Percentiles rank a stretch among this genome's conserved stretches.
phyloP scores from a whole-genome alignment of 352 stramenopile species.

The Blastocystis sp. region DNA sequence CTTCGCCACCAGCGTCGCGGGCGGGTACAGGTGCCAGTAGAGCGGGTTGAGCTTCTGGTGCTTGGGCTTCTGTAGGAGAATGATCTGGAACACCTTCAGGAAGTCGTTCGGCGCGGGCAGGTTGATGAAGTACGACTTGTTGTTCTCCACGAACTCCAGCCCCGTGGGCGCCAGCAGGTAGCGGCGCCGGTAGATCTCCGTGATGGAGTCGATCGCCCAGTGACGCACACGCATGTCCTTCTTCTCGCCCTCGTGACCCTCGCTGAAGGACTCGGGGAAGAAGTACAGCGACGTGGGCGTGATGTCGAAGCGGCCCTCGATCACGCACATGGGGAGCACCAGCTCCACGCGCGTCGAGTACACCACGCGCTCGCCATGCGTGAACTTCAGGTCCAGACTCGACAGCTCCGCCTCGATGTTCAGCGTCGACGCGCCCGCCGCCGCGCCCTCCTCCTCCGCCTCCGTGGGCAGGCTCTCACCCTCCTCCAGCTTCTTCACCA shows the following conservation, averaged over 20 bases:
- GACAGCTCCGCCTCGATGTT: constrained; percentile 52
- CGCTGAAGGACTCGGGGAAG: constrained; percentile 62
- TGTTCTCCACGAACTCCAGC: constrained; percentile 54
- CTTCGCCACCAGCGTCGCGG: constrained; percentile 54
- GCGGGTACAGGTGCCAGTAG: constrained; percentile 54
- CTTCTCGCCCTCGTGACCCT: constrained; percentile 57
- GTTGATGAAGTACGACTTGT: constrained; percentile 66
- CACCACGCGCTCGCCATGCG: constrained; percentile 62
- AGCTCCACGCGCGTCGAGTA: constrained; percentile 53
- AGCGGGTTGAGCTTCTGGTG: constrained; percentile 25
- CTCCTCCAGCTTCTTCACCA: constrained; percentile 23
- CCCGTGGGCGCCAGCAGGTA: constrained; percentile 62
- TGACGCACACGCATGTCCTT: constrained; percentile 59
- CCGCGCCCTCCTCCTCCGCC: background rate
- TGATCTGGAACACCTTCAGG: constrained; percentile 62
- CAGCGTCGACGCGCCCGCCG: background rate
- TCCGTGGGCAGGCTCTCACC: constrained; percentile 38
- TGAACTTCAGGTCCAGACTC: constrained; percentile 68
- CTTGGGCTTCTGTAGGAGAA: constrained; percentile 53
- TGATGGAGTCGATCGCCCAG: constrained; percentile 61
- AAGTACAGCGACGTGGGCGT: constrained; percentile 51
- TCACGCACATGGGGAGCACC: constrained; percentile 69
- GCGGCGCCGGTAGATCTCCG: constrained; percentile 60
- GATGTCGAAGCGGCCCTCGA: constrained; percentile 59
- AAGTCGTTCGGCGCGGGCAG: constrained; percentile 34